Conservation (phyloP, 2,329 filamentous ascomycete genomes). For the Keithomyces neogunnii region DNA sequence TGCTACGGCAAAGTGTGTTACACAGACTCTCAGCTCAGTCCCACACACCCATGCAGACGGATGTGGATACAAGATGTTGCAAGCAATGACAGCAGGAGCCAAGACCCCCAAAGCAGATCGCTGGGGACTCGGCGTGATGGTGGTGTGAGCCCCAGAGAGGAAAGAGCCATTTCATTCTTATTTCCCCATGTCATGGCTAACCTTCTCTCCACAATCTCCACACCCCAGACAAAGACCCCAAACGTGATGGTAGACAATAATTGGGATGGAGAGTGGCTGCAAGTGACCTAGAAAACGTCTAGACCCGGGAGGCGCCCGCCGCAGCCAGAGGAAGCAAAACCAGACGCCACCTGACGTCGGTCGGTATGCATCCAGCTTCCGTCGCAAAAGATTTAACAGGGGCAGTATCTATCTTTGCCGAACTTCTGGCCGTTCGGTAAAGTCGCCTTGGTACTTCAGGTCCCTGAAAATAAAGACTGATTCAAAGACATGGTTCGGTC, state of each 20-base stretch:
- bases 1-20: no score
- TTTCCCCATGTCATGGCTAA: neutral
- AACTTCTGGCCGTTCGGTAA: neutral
- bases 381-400: neutral
- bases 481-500: no score
- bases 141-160: no score
- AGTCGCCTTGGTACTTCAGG: neutral
- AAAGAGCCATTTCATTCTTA: no score
- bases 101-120: no score
- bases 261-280: no score
- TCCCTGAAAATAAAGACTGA: no score
- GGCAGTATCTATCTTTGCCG: neutral
- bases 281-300: no score
- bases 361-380: neutral
- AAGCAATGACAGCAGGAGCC: no score
- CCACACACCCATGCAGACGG: neutral
- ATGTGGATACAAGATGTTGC: neutral
- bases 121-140: no score
- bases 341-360: constrained; percentile 3
- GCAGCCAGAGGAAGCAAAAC: neutral
- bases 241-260: neutral
- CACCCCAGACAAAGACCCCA: constrained; percentile 1
- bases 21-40: neutral
- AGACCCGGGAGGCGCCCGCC: neutral
- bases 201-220: constrained; percentile 6